These are phyloP conservation scores for Ganoderma sp. DNA, from an alignment of 1,284 basidiomycete species.

Conservation along the genomic window DNA sequence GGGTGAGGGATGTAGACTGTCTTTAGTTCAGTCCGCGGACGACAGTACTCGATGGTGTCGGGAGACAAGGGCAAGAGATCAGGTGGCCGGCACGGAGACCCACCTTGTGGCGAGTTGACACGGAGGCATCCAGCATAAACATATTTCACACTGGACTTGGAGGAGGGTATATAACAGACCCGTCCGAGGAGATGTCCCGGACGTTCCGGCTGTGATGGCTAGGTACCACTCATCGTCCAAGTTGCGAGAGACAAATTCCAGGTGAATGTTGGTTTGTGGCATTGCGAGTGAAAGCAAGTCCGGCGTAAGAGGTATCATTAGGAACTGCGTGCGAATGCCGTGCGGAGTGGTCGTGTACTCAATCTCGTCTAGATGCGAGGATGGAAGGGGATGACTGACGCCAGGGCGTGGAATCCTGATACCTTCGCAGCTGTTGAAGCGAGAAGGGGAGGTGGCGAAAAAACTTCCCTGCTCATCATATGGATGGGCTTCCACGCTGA, in stretches of 20 bases:
- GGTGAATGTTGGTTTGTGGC: neutral
- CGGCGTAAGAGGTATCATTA: neutral
- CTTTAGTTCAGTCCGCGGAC: neutral
- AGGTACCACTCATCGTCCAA: conserved; percentile 2
- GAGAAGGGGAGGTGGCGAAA: too few species aligned
- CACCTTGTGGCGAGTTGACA: too few species aligned
- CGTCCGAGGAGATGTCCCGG: neutral
- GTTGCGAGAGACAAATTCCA: neutral
- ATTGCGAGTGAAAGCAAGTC: neutral
- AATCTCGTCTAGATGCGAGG: too few species aligned
- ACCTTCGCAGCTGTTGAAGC: too few species aligned
- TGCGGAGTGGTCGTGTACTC: neutral
- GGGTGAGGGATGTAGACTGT: conserved; percentile 1
- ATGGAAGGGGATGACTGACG: too few species aligned
- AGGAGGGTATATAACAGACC: neutral
- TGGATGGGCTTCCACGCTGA: too few species aligned
- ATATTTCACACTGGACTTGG: neutral
- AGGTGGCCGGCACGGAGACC: too few species aligned
- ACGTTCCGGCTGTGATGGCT: neutral
- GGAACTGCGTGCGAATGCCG: neutral
- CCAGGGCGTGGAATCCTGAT: too few species aligned
- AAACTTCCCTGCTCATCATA: too few species aligned
- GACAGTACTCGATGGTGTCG: neutral
- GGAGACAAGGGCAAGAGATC: neutral
- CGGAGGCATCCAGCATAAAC: neutral